Conservation (phyloP, 192 early-diverging fungal species). For the Entrophospora sp. region DNA sequence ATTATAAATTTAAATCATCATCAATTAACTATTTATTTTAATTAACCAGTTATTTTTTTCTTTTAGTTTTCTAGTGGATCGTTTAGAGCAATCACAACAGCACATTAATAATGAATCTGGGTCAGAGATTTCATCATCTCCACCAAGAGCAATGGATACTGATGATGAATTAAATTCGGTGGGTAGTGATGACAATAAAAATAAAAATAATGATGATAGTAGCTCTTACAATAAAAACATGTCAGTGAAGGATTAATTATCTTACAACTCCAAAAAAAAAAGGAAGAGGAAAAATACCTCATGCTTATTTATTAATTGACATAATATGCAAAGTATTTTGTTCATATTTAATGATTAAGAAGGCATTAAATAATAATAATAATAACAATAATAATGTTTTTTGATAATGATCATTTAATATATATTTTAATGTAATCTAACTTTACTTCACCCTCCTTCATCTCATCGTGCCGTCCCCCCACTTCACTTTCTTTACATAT, state of each 20-base stretch:
- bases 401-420: neutral
- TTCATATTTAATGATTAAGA: no score
- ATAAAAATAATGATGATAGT: conserved; percentile 15
- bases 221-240: neutral
- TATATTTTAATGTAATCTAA: neutral
- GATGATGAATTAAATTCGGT: conserved; percentile 13
- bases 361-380: no score
- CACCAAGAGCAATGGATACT: neutral
- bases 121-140: conserved; percentile 11
- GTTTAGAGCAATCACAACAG: conserved; percentile 21
- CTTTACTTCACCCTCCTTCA: neutral
- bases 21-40: neutral
- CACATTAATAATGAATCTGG: conserved; percentile 9
- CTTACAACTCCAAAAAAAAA: no score
- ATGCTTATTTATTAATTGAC: no score
- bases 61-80: conserved; percentile 24
- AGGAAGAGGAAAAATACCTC: no score
- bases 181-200: conserved; percentile 10
- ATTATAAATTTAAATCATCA: no score
- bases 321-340: no score
- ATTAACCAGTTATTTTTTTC: neutral
- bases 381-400: no score
- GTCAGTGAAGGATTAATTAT: no score
- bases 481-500: neutral
- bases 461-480: neutral